phyloP scores from a whole-genome alignment of 805 yeast genomes.

The Ogataea haglerorum region DNA sequence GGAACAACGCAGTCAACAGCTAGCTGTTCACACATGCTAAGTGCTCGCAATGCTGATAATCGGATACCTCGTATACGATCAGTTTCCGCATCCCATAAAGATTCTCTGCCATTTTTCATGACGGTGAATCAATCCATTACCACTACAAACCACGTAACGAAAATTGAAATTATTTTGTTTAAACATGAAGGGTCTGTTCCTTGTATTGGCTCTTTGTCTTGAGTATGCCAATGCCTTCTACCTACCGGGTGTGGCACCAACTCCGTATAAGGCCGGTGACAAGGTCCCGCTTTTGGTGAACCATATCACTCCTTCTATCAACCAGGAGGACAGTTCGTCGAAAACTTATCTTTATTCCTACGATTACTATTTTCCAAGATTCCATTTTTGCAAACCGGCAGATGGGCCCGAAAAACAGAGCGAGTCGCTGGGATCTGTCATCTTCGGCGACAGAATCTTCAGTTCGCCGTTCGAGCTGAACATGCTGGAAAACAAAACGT shows the following conservation, averaged over 20 bases:
- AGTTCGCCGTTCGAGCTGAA: conserved; percentile 82
- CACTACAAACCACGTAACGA: conserved; percentile 8
- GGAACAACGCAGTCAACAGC: too few species aligned
- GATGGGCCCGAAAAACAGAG: conserved; percentile 68
- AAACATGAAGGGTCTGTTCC: conserved; percentile 7
- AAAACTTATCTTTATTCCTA: conserved; percentile 66
- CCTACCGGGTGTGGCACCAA: conserved; percentile 95
- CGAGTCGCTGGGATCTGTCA: conserved; percentile 87
- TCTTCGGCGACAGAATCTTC: conserved; percentile 94
- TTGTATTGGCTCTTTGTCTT: conserved; percentile 7
- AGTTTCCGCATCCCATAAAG: background rate
- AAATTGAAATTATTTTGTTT: background rate
- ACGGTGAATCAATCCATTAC: background rate
- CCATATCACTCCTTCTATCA: conserved; percentile 78
- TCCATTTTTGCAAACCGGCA: conserved; percentile 79
- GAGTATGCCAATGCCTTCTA: conserved; percentile 58
- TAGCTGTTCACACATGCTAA: too few species aligned
- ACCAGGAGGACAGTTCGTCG: conserved; percentile 38
- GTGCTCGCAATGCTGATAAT: background rate
- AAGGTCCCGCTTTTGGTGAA: conserved; percentile 77
- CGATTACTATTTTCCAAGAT: conserved; percentile 78
- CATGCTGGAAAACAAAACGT: conserved; percentile 70
- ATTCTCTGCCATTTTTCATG: background rate
- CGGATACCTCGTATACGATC: background rate
- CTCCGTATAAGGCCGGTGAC: conserved; percentile 75